Conservation (phyloP, 1,284 basidiomycete genomes). For the Sanghuangporus baumii region DNA sequence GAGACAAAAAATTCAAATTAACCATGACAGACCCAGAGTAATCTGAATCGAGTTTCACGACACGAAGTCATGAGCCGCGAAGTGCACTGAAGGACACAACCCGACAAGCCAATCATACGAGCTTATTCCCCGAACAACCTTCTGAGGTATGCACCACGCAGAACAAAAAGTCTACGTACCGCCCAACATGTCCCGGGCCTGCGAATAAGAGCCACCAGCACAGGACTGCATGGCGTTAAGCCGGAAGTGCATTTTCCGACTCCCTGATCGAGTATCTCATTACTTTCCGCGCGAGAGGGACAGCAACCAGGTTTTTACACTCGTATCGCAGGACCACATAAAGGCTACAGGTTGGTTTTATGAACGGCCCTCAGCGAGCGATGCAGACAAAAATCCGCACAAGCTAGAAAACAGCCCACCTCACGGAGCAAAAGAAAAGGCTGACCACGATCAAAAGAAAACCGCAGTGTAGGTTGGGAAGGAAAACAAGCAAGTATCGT, state of each 20-base stretch:
- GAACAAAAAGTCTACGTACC: background rate
- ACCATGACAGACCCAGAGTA: constrained; percentile 43
- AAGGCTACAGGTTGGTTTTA: too few species aligned
- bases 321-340: too few species aligned
- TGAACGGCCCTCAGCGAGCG: too few species aligned
- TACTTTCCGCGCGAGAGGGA: too few species aligned
- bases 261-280: too few species aligned
- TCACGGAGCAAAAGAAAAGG: background rate
- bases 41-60: constrained; percentile 51
- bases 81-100: constrained; percentile 43
- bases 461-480: background rate
- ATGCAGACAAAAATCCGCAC: too few species aligned
- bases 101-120: background rate
- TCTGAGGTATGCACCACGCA: background rate
- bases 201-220: too few species aligned
- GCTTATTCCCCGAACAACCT: background rate
- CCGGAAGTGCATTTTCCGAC: too few species aligned
- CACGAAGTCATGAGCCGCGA: constrained; percentile 36
- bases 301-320: too few species aligned
- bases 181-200: too few species aligned
- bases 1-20: constrained; percentile 24
- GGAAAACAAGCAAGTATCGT: background rate
- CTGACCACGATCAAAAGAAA: background rate
- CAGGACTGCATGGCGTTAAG: too few species aligned
- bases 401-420: background rate